A percentile compares a stretch with the other conserved stretches of the same genome.
phyloP scores from a whole-genome alignment of 2,329 filamentous ascomycete species.

The Colletotrichum echinochloae region DNA sequence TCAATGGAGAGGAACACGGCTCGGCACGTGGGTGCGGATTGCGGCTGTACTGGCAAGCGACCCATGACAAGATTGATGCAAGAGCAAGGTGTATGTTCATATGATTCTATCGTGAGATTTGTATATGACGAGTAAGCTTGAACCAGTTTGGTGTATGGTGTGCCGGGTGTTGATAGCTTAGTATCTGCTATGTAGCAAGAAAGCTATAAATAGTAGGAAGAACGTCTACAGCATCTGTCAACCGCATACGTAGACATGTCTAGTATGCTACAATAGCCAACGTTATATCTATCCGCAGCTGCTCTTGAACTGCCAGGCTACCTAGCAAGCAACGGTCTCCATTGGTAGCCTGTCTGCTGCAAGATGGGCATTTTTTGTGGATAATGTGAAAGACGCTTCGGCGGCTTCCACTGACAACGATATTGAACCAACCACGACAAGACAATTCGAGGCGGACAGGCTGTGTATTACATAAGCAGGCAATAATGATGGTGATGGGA shows the following conservation, averaged over 20 bases:
- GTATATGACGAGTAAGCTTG: too few species aligned
- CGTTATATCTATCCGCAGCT: not conserved
- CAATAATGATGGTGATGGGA: not conserved
- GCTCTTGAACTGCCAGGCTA: not conserved
- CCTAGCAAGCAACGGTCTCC: not conserved
- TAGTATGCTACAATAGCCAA: not conserved
- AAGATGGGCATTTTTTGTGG: not conserved
- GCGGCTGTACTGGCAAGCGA: not conserved
- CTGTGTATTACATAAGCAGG: not conserved
- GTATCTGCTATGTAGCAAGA: too few species aligned
- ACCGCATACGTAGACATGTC: not conserved
- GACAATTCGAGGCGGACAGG: slow-evolving; percentile 1
- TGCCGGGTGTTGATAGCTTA: not conserved
- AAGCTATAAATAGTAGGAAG: not conserved
- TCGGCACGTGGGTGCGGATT: not conserved
- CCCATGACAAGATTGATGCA: not conserved
- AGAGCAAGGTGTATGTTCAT: not conserved
- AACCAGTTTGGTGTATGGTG: not conserved
- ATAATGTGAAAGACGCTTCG: not conserved
- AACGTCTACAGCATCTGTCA: not conserved
- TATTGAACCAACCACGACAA: slow-evolving; percentile 10
- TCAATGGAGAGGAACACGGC: too few species aligned
- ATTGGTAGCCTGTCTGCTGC: not conserved
- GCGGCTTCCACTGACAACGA: not conserved
- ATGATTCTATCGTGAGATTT: too few species aligned